These are phyloP conservation scores for Gracilaria domingensis DNA, from an alignment of 23 red algal species.

Conservation along the genomic window DNA sequence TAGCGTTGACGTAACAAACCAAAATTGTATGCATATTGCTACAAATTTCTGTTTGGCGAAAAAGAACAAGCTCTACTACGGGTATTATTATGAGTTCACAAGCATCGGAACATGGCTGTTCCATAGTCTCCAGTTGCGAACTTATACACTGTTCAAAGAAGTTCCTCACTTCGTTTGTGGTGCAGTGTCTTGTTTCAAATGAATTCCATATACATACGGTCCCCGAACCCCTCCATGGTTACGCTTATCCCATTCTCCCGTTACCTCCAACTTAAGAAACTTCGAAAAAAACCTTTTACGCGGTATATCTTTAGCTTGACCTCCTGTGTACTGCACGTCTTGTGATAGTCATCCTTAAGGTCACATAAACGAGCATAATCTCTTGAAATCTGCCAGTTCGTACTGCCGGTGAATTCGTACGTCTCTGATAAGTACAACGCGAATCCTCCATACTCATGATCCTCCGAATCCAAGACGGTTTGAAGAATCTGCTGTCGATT, in stretches of 20 bases:
- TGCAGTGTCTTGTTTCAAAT: constrained; percentile 17
- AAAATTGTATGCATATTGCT: background rate
- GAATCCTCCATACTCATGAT: constrained; percentile 55
- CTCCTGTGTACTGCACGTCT: constrained; percentile 63
- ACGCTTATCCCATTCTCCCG: constrained; percentile 97
- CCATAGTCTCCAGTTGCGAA: background rate
- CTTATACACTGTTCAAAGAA: background rate
- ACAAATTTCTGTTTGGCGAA: background rate
- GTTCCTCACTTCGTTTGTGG: background rate
- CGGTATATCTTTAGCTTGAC: constrained; percentile 87
- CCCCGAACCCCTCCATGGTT: constrained; percentile 97
- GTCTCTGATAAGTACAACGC: constrained; percentile 60
- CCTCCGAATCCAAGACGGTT: constrained; percentile 47
- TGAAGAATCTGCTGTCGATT: constrained; percentile 64
- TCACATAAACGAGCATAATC: constrained; percentile 94
- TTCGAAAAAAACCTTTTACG: constrained; percentile 94
- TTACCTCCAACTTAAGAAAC: constrained; percentile 91
- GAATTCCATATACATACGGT: constrained; percentile 94
- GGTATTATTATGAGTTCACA: too few relatives aligned
- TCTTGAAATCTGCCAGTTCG: constrained; percentile 69
- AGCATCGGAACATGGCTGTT: background rate
- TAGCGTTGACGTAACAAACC: background rate
- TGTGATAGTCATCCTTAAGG: constrained; percentile 94
- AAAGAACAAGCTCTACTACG: background rate
- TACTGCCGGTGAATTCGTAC: constrained; percentile 92